Evolutionary conservation across 2,329 filamentous ascomycete species (phyloP).

Genomic region (Trichoderma lentiforme): DNA sequence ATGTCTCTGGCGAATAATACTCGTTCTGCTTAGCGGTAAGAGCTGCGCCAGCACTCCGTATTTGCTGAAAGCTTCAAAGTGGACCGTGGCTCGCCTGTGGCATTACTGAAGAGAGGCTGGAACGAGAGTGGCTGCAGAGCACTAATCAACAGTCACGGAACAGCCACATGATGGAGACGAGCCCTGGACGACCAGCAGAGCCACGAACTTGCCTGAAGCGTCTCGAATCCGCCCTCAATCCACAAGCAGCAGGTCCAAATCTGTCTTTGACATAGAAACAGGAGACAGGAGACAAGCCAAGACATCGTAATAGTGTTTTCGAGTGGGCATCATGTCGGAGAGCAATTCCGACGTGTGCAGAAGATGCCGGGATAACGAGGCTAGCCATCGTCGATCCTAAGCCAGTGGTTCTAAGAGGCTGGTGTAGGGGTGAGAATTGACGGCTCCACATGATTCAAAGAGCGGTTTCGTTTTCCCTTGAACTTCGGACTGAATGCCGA

Average conservation of each 20-base stretch:
- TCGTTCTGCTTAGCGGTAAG: neutral
- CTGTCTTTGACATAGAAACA: neutral
- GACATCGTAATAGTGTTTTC: neutral
- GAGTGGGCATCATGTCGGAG: neutral
- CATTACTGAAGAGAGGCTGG: neutral
- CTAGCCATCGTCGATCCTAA: constrained; percentile 3
- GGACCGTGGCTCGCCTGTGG: neutral
- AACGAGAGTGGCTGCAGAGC: neutral
- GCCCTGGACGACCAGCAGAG: neutral
- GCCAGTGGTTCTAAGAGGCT: neutral
- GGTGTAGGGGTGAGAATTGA: neutral
- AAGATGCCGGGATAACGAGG: neutral
- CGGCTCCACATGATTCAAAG: neutral
- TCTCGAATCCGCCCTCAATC: neutral
- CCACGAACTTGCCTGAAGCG: neutral
- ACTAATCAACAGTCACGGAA: neutral
- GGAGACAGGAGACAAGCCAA: neutral
- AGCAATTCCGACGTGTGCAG: neutral
- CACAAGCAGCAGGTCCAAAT: neutral
- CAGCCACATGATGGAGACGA: neutral
- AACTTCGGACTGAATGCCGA: neutral
- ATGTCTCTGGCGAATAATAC: neutral
- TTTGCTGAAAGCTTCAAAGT: neutral
- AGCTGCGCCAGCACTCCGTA: neutral
- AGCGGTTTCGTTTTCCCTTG: neutral